Evolutionary conservation across 1,139 yeast genomes (phyloP), one percentile per base, ranked within the genome.

Genomic region (Magnusiomyces ingens): DNA sequence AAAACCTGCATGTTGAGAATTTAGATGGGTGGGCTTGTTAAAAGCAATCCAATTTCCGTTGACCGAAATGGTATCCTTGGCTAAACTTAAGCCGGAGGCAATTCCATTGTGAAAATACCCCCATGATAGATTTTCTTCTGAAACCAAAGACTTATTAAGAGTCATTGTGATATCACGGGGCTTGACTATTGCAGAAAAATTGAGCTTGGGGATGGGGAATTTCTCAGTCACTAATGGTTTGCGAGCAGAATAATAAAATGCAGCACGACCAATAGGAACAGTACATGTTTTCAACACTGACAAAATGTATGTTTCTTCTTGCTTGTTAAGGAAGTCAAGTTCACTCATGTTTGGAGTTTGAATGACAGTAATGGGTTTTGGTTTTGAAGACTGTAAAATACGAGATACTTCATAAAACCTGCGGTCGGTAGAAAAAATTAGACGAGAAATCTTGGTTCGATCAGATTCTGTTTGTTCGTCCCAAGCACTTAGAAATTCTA

Each of bases 51-150:
- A 91, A 62, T 95, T 85, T 0, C 97, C 96, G 18, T 84, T 81
- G 6, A 93, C 82, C 6, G 88, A 91, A 43, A 77, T 76, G 0
- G 91, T 81, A 44, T 79, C 80, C 56, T 76, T 77, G 2, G 91
- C 82, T 5, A 91, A 81, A 53, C 87, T 82, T 51, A 94, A 70
- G 0, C 97, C 99, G 0, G 94, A 79, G 1, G 96, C 82, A 0
- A 84, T 95, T 12, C 99, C 99, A 62, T 87, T 87, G 62, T 93
- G 97, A 66, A 93, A 94, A 57, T 81, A 80, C 0, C 96, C 96
- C 97, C 97, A 91, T 48, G 82, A 81, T 22, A 79, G 65, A 3
- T 77, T 70, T 17, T 74, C 77, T 3, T 75, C 73, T 15, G 80
- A 75, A 10, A 87, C 67, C 0, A 78, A 65, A 1, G 79, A 81